These are phyloP conservation scores for Candida multigemmis DNA, from an alignment of 805 yeast genomes.

Conservation along the genomic window DNA sequence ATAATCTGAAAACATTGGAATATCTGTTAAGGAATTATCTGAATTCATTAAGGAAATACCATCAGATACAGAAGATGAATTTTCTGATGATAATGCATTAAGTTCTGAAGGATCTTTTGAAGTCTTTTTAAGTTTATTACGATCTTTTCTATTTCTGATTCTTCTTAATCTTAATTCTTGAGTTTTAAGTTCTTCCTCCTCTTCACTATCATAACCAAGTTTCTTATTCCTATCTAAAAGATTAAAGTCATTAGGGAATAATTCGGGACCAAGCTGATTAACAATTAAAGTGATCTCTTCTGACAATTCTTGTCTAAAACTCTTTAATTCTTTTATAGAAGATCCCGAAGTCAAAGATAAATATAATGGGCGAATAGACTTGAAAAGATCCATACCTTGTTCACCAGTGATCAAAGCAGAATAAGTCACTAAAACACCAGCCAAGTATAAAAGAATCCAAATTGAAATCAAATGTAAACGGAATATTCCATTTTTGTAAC, in stretches of 20 bases:
- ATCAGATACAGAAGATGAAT: conserved; percentile 40
- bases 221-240: conserved; percentile 37
- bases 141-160: conserved; percentile 15
- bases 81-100: conserved; percentile 5
- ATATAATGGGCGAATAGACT: conserved; percentile 75
- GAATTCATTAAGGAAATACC: conserved; percentile 57
- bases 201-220: conserved; percentile 26
- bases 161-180: conserved; percentile 38
- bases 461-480: conserved; percentile 23
- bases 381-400: conserved; percentile 81
- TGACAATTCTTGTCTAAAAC: conserved; percentile 52
- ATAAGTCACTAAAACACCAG: conserved; percentile 68
- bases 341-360: conserved; percentile 51
- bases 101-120: conserved; percentile 4
- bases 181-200: conserved; percentile 42
- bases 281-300: conserved; percentile 71
- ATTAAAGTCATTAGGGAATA: conserved; percentile 77
- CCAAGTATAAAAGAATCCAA: conserved; percentile 41
- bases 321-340: conserved; percentile 49
- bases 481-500: conserved; percentile 11
- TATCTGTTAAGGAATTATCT: conserved; percentile 50
- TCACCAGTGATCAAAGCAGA: conserved; percentile 92
- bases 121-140: conserved; percentile 5
- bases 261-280: conserved; percentile 71
- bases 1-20: conserved; percentile 54